phyloP scores from a whole-genome alignment of 1,284 basidiomycete species.

The Sanghuangporus baumii region DNA sequence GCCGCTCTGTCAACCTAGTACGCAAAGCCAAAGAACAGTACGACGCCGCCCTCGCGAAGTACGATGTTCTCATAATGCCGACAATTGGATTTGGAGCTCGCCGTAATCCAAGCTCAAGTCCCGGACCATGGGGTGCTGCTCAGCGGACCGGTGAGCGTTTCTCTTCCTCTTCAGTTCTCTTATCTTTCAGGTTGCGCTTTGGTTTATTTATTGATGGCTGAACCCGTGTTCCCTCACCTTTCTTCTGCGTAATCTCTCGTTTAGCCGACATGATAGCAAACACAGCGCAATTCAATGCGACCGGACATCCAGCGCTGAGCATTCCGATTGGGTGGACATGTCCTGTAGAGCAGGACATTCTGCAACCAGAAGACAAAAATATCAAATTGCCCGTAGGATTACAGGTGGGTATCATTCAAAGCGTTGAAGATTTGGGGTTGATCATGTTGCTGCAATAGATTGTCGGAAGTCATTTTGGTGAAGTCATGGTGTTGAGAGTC shows the following conservation, averaged over 20 bases:
- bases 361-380: background rate
- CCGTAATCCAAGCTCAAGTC: background rate
- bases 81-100: conserved; percentile 28
- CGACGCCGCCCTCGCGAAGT: conserved; percentile 30
- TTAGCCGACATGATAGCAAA: background rate
- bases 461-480: conserved; percentile 4
- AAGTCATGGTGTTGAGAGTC: background rate
- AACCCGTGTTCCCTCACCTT: background rate
- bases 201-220: background rate
- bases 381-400: background rate
- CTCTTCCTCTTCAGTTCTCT: background rate
- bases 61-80: conserved; percentile 41
- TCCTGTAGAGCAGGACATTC: background rate
- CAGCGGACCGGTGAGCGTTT: background rate
- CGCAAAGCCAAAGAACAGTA: conserved; percentile 38
- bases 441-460: background rate
- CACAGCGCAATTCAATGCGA: conserved; percentile 2
- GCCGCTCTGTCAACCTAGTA: conserved; percentile 35
- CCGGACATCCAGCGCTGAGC: conserved; percentile 1
- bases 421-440: background rate
- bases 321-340: conserved; percentile 2
- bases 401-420: background rate
- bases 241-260: background rate
- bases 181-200: background rate
- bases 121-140: background rate